Base-by-base conservation (phyloP, 768 basidiomycete genomes). In the Suillus paluster region DNA sequence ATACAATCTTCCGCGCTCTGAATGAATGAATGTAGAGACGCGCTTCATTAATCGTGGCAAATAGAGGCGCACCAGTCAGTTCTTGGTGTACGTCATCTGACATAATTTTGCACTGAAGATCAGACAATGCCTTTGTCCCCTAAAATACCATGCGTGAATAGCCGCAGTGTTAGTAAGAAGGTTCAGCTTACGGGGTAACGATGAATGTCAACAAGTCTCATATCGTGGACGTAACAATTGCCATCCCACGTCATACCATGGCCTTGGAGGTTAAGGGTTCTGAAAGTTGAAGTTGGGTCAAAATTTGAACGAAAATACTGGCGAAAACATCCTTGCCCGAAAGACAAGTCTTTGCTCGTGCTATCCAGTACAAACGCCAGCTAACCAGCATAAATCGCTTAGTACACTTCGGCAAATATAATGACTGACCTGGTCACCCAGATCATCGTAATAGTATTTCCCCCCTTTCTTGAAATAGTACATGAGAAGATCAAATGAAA, bases 401-500 rank as follows among this genome's bases (percentile, higher is more conserved):
- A 27, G 53, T 39, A 39, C 6, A 27, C 17, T 11, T 7, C 23
- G 6, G 5, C 5, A 10, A 19, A 25, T 12, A 27, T 25, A 1
- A 17, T 14, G 7, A 34, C 41, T 4, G 23, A 44, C 64, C 27
- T n/a, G 21, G 30, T 19, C n/a, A 21, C 19, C 36, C 4, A 2
- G 36, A 14, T 1, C 5, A 12, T n/a, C 12, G 38, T 52, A 36
- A 27, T 64, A 60, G 44, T 59, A 65, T 38, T 14, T 64, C 48
- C 7, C 34, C 11, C 50, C 54, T 39, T 50, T 58, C 58, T 65
- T 44, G 64, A 65, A 65, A 45, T 65, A 64, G 36, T 65, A 65
- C 5, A 36, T 38, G 21, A 65, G 64, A 21, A 66, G 63, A 38
- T 69, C 65, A 42, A 59, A 69, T 11, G 70, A 59, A 23, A 69